phyloP scores from a whole-genome alignment of 108 stramenopile species.

The Epithemia pelagica region DNA sequence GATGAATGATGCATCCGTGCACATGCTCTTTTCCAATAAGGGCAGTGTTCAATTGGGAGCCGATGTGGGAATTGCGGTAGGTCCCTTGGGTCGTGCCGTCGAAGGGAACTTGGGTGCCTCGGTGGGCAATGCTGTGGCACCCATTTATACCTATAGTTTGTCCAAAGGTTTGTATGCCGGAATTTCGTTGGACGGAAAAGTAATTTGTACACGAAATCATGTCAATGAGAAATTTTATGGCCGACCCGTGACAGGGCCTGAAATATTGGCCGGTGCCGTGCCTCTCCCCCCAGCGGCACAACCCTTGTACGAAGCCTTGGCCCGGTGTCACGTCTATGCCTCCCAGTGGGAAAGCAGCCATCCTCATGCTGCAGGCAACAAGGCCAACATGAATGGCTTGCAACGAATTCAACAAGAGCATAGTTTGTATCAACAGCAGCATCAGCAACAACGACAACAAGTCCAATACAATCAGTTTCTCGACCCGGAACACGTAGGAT shows the following conservation, averaged over 20 bases:
- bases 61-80: constrained; percentile 90
- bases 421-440: not conserved
- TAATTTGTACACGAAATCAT: constrained; percentile 74
- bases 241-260: constrained; percentile 40
- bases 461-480: not conserved
- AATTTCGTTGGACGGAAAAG: constrained; percentile 85
- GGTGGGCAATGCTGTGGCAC: constrained; percentile 49
- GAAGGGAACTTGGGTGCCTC: constrained; percentile 76
- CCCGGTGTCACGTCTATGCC: constrained; percentile 77
- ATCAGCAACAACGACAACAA: not conserved
- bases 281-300: constrained; percentile 81
- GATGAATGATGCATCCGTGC: constrained; percentile 89
- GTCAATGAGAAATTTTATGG: constrained; percentile 98
- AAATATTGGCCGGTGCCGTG: constrained; percentile 61
- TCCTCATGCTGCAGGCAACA: too few relatives aligned
- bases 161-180: constrained; percentile 93
- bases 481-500: not conserved
- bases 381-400: not conserved
- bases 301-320: constrained; percentile 82
- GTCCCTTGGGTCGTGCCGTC: constrained; percentile 86
- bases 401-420: not conserved
- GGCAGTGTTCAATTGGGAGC: constrained; percentile 88
- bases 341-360: too few relatives aligned
- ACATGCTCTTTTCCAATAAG: constrained; percentile 63
- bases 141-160: constrained; percentile 89